These are phyloP conservation scores for Abelmoschus esculentus DNA, from an alignment of 345 rosid genomes.

Conservation along the genomic window DNA sequence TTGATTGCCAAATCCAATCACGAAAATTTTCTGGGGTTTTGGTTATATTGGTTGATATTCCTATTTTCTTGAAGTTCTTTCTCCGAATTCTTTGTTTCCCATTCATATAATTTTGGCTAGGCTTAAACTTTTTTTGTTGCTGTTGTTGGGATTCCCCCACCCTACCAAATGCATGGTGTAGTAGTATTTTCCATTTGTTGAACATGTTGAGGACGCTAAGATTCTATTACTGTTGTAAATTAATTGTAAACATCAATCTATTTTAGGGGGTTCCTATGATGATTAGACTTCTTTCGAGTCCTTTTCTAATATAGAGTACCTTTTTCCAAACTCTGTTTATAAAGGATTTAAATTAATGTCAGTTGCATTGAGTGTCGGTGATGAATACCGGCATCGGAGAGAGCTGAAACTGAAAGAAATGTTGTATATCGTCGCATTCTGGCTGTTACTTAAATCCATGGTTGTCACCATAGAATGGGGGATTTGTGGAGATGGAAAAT, in stretches of 20 bases:
- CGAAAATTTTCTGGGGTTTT: background rate
- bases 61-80: background rate
- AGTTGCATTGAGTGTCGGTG: background rate
- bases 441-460: background rate
- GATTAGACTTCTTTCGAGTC: background rate
- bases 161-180: background rate
- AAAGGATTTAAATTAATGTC: no score
- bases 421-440: background rate
- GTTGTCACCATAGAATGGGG: background rate
- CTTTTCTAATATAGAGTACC: background rate
- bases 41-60: background rate
- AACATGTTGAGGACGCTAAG: no score
- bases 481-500: no score
- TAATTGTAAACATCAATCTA: no score
- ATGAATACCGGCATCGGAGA: background rate
- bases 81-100: background rate
- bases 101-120: background rate
- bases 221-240: no score
- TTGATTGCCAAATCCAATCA: background rate
- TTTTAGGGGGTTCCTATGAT: background rate
- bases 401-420: background rate
- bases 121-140: background rate
- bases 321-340: background rate
- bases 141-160: no score
- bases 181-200: no score